Base-by-base conservation (phyloP, 2,329 filamentous ascomycete species). In the Aspergillus jensenii region DNA sequence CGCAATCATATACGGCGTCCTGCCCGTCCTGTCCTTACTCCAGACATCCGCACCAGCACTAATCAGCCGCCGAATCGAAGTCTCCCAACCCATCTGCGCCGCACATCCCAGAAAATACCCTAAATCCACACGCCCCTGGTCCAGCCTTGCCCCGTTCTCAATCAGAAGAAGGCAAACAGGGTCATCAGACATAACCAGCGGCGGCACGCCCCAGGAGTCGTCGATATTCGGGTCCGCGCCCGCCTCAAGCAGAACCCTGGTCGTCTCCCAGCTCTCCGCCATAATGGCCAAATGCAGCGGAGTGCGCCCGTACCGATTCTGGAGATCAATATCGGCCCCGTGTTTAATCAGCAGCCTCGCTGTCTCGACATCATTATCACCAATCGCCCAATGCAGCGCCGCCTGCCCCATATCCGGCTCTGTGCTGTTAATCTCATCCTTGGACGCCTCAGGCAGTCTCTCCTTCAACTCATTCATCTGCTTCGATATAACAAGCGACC, bases 401-500 rank as follows among this genome's bases (percentile, higher is more conserved):
- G 50, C 31, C 19, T 58, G 56, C 17, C 56, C 56, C 50, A 58
- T 53, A 31, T 58, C 56, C 2, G 56, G 56, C 19, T 58, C 56
- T 12, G 25, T 23, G n/a, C 17, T 12, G 50, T 58, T 50, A 46
- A 58, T 54, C 6, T 58, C 45, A 0, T 49, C 44, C 2, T 15
- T 6, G 1, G 33, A 33, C 33, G 25, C 15, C 7, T 53, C 37
- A 5, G 43, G 31, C 9, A 58, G 44, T 3, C 45, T 39, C 6
- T 53, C 39, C 5, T 45, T 53, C 15, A 54, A 21, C 21, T 58
- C 56, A 2, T 35, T 52, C 12, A 39, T 2, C 11, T 27, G 27
- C 2, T 50, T n/a, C 4, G 56, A 47, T 4, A 40, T 19, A 0
- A 27, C 56, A 1, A 58, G 39, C 2, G 56, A 48, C 56, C 56